Conservation (phyloP, 2,329 filamentous ascomycete genomes). For the Colletotrichum destructivum region DNA sequence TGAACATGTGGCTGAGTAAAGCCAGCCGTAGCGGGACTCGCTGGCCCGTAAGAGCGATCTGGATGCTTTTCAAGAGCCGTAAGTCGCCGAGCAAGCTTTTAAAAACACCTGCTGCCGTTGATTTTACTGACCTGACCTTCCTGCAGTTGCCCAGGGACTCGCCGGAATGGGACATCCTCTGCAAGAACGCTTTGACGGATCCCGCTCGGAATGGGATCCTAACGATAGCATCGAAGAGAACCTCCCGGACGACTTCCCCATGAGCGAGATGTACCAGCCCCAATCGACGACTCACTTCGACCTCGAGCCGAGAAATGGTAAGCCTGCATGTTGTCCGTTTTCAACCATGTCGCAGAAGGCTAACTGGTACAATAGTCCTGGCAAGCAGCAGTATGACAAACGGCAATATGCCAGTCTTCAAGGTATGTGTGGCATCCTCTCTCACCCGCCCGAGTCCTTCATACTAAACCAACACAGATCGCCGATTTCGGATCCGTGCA, state of each 20-base stretch:
- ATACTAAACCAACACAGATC: slow-evolving; percentile 27
- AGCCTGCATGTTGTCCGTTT: neutral
- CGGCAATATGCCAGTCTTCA: slow-evolving; percentile 30
- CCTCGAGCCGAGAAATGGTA: slow-evolving; percentile 50
- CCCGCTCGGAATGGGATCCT: slow-evolving; percentile 18
- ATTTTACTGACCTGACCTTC: slow-evolving; percentile 20
- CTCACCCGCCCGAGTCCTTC: neutral
- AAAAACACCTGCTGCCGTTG: neutral
- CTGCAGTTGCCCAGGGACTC: slow-evolving; percentile 48
- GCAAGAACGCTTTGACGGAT: neutral
- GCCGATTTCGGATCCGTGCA: slow-evolving; percentile 30
- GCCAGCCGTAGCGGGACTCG: slow-evolving; percentile 13
- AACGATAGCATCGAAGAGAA: slow-evolving; percentile 29
- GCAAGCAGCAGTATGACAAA: neutral
- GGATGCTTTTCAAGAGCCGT: slow-evolving; percentile 36
- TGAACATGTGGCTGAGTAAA: slow-evolving; percentile 38
- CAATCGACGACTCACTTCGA: slow-evolving; percentile 37
- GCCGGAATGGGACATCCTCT: slow-evolving; percentile 48
- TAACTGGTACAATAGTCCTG: slow-evolving; percentile 23
- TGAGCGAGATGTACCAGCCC: slow-evolving; percentile 21
- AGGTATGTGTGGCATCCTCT: slow-evolving; percentile 15
- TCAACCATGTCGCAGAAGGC: neutral
- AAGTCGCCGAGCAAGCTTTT: slow-evolving; percentile 2
- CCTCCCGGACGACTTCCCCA: slow-evolving; percentile 23
- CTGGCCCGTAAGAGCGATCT: slow-evolving; percentile 36